A percentile compares a stretch with the other conserved stretches of the same genome.
phyloP scores from a whole-genome alignment of 202 grass and related monocot species.

The Dendrocalamus latiflorus region DNA sequence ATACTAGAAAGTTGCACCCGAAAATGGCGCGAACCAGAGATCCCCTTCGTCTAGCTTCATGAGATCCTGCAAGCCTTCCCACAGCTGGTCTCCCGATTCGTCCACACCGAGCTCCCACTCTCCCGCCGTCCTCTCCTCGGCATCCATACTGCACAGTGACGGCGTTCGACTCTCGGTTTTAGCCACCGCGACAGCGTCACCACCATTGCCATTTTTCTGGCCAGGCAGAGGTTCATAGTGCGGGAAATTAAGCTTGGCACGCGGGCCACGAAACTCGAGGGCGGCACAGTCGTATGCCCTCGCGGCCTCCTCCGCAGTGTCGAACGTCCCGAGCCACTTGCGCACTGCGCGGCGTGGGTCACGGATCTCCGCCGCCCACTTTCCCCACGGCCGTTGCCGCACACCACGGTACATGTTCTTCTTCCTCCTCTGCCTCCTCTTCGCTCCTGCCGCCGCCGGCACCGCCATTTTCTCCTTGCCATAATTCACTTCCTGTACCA shows the following conservation, averaged over 20 bases:
- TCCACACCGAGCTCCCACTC: neutral
- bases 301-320: constrained; percentile 59
- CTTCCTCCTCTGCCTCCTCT: neutral
- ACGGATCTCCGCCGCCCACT: constrained; percentile 92
- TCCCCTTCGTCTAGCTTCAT: constrained; percentile 39
- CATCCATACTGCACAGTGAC: neutral
- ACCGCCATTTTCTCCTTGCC: neutral
- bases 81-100: constrained; percentile 20
- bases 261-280: constrained; percentile 56
- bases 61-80: constrained; percentile 68
- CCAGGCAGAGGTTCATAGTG: neutral
- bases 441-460: neutral
- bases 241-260: constrained; percentile 62
- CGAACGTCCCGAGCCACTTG: constrained; percentile 62
- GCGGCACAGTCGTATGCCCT: constrained; percentile 58
- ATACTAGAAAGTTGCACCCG: neutral
- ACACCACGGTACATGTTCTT: constrained; percentile 69
- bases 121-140: neutral
- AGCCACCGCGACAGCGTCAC: neutral
- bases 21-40: constrained; percentile 35
- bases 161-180: neutral
- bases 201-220: neutral
- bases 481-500: neutral
- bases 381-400: constrained; percentile 92
- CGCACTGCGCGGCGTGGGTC: constrained; percentile 55